Evolutionary conservation across 2,329 filamentous ascomycete species (phyloP).

Genomic region (Zymoseptoria tritici): DNA sequence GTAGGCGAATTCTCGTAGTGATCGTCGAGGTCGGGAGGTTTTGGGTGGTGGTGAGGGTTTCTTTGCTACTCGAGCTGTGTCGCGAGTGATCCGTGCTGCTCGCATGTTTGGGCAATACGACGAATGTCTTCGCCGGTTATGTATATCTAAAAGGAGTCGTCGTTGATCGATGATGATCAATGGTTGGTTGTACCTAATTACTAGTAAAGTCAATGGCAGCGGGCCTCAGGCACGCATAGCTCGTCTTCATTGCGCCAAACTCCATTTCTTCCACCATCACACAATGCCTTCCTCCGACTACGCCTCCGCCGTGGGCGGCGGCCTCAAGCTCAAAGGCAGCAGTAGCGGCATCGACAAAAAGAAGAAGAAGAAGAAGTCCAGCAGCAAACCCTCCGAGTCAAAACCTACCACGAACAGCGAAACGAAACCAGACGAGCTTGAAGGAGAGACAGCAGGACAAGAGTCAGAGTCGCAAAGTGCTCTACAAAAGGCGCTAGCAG

Average conservation of each 20-base stretch:
- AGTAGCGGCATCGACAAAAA: slow-evolving; percentile 57
- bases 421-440: slow-evolving; percentile 21
- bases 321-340: slow-evolving; percentile 76
- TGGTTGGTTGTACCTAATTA: not conserved
- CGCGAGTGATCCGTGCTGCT: slow-evolving; percentile 19
- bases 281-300: slow-evolving; percentile 71
- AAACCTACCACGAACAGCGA: slow-evolving; percentile 11
- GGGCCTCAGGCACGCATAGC: not conserved
- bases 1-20: slow-evolving; percentile 17
- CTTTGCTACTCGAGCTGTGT: slow-evolving; percentile 18
- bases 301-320: slow-evolving; percentile 59
- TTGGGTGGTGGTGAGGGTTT: slow-evolving; percentile 10
- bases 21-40: slow-evolving; percentile 11
- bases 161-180: not conserved
- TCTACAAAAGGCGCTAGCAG: slow-evolving; percentile 27
- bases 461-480: slow-evolving; percentile 20
- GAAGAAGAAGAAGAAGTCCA: slow-evolving; percentile 49
- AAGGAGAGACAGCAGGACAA: slow-evolving; percentile 26
- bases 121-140: not conserved
- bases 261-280: not conserved
- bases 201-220: not conserved
- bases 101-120: slow-evolving; percentile 10
- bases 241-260: not conserved
- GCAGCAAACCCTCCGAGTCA: slow-evolving; percentile 12
- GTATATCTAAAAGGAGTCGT: not conserved